Evolutionary conservation across 306 rosid genomes (phyloP), one percentile per base, ranked within the genome.

Genomic region (Cercis canadensis): DNA sequence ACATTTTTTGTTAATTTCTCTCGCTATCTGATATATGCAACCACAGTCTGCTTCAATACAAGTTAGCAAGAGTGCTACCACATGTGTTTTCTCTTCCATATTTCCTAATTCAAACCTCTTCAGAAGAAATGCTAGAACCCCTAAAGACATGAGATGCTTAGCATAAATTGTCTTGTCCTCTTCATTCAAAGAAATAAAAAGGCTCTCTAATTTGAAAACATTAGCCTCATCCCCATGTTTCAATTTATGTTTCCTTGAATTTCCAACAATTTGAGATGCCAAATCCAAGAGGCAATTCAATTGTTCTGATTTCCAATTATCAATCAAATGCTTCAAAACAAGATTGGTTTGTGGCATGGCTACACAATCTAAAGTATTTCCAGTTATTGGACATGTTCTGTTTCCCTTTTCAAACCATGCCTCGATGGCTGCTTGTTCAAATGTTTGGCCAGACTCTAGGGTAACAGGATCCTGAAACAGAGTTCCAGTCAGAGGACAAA

Each of bases 391-490:
- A 56, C 98, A 89, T 58, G 87, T 82, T 80, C 53, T 78, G 72
- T 88, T 87, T 74, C 96, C 96, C 75, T 83, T 80, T 70, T 80
- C 82, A 77, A 92, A 84, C 98, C 98, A 90, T 62, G 83, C 76
- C 80, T 78, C 78, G 55, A 90, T 84, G 58, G 96, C 91, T 24
- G 69, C 72, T 61, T 70, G 76, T 77, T 92, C 96, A 70, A 84
- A 92, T 59, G 95, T 92, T 80, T 89, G 86, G 15, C 96, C 96
- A 33, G 91, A 86, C 82, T 89, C 92, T 75, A 92, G 57, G 49
- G 92, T 92, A 58, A 90, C 87, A 11, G 98, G 98, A 63, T 92
- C 95, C 72, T 89, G 88, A 74, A 89, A 88, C 44, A 90, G 29
- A 75, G 69, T 59, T 47, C 92, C 85, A 57, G 87, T 89, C 34